Conservation (phyloP, 257 asterid species). For the Salvia hispanica region DNA sequence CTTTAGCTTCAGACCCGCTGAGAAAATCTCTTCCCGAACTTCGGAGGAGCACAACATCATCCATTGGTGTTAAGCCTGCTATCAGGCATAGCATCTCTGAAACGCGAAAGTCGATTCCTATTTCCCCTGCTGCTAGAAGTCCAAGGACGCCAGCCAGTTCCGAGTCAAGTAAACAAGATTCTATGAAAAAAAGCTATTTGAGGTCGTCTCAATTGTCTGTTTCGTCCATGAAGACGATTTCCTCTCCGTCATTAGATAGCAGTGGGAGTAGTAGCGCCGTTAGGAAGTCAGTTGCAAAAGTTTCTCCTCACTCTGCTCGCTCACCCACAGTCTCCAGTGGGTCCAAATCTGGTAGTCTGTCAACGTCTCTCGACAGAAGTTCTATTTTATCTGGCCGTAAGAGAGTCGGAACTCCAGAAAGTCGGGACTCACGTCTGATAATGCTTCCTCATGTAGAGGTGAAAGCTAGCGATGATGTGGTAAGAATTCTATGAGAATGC, state of each 20-base stretch:
- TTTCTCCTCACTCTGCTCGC: conserved; percentile 48
- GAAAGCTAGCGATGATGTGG: conserved; percentile 94
- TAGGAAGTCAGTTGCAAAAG: conserved; percentile 55
- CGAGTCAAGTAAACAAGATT: conserved; percentile 57
- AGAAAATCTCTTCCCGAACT: conserved; percentile 80
- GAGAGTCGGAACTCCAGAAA: conserved; percentile 73
- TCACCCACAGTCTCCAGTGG: conserved; percentile 70
- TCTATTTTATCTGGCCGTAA: conserved; percentile 55
- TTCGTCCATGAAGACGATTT: conserved; percentile 53
- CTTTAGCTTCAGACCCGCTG: conserved; percentile 60
- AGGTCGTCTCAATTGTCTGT: conserved; percentile 58
- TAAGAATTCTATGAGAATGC: conserved; percentile 40
- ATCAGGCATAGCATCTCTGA: conserved; percentile 49
- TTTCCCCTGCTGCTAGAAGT: conserved; percentile 61
- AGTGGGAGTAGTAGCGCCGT: conserved; percentile 59
- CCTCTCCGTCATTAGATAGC: conserved; percentile 74
- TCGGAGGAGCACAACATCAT: conserved; percentile 56
- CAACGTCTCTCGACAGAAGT: conserved; percentile 56
- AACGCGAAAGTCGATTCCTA: conserved; percentile 58
- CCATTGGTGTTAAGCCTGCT: conserved; percentile 51
- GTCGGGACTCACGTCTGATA: conserved; percentile 81
- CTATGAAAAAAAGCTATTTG: conserved; percentile 45
- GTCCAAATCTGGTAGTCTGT: conserved; percentile 56
- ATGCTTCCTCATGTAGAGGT: conserved; percentile 96
- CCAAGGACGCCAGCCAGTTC: conserved; percentile 71